Base-by-base conservation (phyloP, 176 grass and related monocot species). In the Stipa capillata region DNA sequence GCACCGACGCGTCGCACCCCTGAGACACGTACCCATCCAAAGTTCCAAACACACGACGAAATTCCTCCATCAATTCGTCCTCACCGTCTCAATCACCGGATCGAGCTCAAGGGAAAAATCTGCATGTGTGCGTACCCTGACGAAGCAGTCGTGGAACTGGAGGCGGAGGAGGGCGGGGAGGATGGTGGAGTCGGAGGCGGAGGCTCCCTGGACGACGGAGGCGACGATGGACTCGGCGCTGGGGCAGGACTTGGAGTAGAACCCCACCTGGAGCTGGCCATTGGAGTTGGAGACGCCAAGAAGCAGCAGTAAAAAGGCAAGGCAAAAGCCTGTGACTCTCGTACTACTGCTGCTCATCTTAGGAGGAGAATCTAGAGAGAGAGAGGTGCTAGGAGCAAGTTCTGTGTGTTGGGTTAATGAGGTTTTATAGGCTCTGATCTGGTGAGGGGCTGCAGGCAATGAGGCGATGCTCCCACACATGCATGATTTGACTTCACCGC, bases 121-220 rank as follows among this genome's bases (percentile, higher is more conserved):
- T n/a, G n/a, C n/a, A n/a, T n/a, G n/a, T n/a, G n/a, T n/a, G n/a
- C n/a, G n/a, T n/a, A n/a, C n/a, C 68, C 85, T 84, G 87, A 93
- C 94, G 59, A 97, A 87, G 86, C 94, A 97, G 82, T 97, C 94
- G 73, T 97, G 94, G 81, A 89, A 93, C 77, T 97, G 94, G 63
- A 93, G 88, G 6, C 94, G 87, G 69, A 97, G 84, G 34, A 93
- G 82, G 35, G 94, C 94, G 8, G 91, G 75, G 68, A 90, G 86
- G 44, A 97, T 82, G 49, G 94, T 89, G 16, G 69, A 79, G 78
- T 97, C 86, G 31, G 80, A 74, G 39, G 1, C 11, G 42, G 73
- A 59, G 47, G 54, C 25, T 66, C 82, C 58, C 25, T 64, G 89
- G 70, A 97, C 91, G 73, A 89, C 84, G 16, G 91, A 83, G 15